Base-by-base conservation (phyloP, 495 filamentous ascomycete species). In the Parathielavia hyrcaniae region DNA sequence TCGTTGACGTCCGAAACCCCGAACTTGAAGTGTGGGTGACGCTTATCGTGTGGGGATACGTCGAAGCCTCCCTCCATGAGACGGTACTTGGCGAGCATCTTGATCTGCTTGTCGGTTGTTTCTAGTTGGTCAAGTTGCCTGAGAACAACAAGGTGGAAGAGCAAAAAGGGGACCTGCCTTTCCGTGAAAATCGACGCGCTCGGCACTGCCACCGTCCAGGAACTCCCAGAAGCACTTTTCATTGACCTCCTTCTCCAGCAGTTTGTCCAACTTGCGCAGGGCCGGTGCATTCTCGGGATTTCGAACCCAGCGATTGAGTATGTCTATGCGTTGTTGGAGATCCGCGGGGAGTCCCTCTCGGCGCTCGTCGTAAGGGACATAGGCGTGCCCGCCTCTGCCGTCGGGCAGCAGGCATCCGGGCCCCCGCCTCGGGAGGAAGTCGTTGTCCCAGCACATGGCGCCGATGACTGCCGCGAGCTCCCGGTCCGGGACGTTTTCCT, bases 211-310 rank as follows among this genome's bases (percentile, higher is more conserved):
- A n/a, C 55, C 55, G 11, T 50, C 38, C 5, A 47, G 20, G 7
- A 53, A 53, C 34, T 52, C 59, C 45, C 13, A 59, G 34, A 47
- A 57, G 17, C 56, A 59, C 23, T 57, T 44, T 11, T 70, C 35
- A 9, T 66, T 34, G 26, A 67, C 55, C 10, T 66, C 59, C 12
- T 47, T 19, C 26, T 66, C 57, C 20, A 68, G 11, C 40, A 63
- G 5, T 13, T 55, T n/a, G 17, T 59, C 46, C 26, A 62, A 32
- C 32, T 52, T 5, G 34, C 50, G 30, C 32, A 59, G 9, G 12
- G 38, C 3, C 14, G 22, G 35, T 13, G 11, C 1, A 19, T 59
- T 58, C 16, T 4, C 26, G 12, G 38, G 39, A 9, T 47, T 10
- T 2, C 1, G 13, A 19, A 50, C 8, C 39, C 40, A 55, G 13